A percentile compares a stretch with the other conserved stretches of the same genome.
Conservation (phyloP, 2,329 filamentous ascomycete genomes). For the Tolypocladium tundrense region DNA sequence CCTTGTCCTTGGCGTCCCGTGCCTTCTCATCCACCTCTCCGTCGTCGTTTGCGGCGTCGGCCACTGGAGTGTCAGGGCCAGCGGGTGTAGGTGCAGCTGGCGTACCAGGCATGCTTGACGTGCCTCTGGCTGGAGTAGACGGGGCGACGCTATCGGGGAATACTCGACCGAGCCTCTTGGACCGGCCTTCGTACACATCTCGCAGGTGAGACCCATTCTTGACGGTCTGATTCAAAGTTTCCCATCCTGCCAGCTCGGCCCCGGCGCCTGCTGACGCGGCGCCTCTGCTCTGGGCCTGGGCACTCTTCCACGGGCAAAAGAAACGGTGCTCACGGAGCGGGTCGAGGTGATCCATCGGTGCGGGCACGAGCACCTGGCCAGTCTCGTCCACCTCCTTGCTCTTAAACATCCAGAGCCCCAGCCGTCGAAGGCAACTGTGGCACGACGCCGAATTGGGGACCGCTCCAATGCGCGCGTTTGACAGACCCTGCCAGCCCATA, state of each 20-base stretch:
- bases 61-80: slow-evolving; percentile 2
- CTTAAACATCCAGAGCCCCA: slow-evolving; percentile 92
- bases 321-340: slow-evolving; percentile 65
- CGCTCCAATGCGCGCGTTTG: slow-evolving; percentile 41
- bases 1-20: slow-evolving; percentile 53
- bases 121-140: neutral
- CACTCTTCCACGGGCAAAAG: slow-evolving; percentile 73
- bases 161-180: slow-evolving; percentile 12
- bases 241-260: slow-evolving; percentile 41
- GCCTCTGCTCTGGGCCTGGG: slow-evolving; percentile 43
- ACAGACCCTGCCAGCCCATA: slow-evolving; percentile 65
- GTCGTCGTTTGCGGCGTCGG: slow-evolving; percentile 5
- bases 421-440: slow-evolving; percentile 72
- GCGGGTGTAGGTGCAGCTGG: slow-evolving; percentile 7
- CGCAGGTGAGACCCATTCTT: slow-evolving; percentile 49
- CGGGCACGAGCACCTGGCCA: slow-evolving; percentile 43
- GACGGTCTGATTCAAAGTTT: slow-evolving; percentile 41
- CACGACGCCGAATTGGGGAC: slow-evolving; percentile 70
- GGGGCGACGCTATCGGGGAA: neutral
- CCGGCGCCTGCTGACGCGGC: slow-evolving; percentile 21
- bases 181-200: slow-evolving; percentile 20
- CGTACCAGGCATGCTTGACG: slow-evolving; percentile 4
- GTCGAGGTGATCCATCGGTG: slow-evolving; percentile 58
- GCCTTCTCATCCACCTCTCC: slow-evolving; percentile 30
- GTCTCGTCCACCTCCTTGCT: slow-evolving; percentile 54